Conservation (phyloP, 164 flowering plant genomes). For the Stephania japonica region DNA sequence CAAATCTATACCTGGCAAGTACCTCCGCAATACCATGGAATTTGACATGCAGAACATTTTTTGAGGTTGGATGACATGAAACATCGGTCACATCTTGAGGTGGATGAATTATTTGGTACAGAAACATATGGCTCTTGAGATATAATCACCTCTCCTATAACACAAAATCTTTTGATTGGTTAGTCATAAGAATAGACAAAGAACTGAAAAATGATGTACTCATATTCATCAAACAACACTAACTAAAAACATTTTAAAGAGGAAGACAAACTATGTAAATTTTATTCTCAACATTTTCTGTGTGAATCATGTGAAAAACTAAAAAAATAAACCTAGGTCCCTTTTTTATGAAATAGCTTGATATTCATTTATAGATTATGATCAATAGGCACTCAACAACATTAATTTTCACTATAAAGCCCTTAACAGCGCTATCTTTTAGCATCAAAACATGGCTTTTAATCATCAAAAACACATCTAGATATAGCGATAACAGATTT, state of each 20-base stretch:
- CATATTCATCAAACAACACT: background rate
- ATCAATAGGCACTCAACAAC: no score
- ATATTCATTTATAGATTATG: no score
- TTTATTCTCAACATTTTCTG: no score
- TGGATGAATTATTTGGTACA: slow-evolving; percentile 50
- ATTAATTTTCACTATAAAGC: no score
- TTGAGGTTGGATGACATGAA: slow-evolving; percentile 48
- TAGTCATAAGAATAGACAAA: background rate
- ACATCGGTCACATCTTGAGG: slow-evolving; percentile 70
- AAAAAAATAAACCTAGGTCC: no score
- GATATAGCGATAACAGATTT: no score
- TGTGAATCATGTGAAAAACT: no score
- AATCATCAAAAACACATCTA: no score
- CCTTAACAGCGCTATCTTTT: no score
- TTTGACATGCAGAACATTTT: slow-evolving; percentile 80
- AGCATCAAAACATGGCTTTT: no score
- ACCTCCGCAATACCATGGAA: slow-evolving; percentile 78
- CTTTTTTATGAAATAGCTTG: no score
- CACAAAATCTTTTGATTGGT: background rate
- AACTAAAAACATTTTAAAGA: background rate
- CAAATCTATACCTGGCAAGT: slow-evolving; percentile 67
- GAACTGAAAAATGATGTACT: background rate
- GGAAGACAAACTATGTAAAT: background rate
- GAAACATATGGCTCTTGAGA: slow-evolving; percentile 76
- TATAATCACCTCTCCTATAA: slow-evolving; percentile 78